phyloP scores from a whole-genome alignment of 176 grass and related monocot species.

The Cymbopogon citratus region DNA sequence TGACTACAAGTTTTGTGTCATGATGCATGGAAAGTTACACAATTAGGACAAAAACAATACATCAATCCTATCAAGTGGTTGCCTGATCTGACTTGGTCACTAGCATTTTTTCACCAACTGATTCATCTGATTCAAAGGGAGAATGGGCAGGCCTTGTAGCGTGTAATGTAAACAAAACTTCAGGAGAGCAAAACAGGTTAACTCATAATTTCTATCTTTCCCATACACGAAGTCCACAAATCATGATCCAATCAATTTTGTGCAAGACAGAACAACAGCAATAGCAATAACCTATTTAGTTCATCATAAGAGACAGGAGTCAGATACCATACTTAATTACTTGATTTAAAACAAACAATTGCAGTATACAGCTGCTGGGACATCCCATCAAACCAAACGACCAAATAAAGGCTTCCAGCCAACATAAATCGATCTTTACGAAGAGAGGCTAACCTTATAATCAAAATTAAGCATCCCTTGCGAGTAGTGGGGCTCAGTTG shows the following conservation, averaged over 20 bases:
- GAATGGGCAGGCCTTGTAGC: not conserved
- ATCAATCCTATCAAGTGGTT: not conserved
- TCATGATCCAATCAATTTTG: not conserved
- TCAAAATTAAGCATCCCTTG: constrained; percentile 56
- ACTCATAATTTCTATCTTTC: not conserved
- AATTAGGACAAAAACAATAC: not conserved
- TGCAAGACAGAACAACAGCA: not conserved
- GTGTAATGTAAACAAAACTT: not conserved
- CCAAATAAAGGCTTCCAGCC: not conserved
- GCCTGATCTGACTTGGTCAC: not conserved
- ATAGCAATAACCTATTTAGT: not conserved
- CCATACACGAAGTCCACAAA: not conserved
- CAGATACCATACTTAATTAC: not conserved
- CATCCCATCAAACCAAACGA: not conserved
- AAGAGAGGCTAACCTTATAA: constrained; percentile 58
- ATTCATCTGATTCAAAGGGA: not conserved
- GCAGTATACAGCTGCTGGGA: not conserved
- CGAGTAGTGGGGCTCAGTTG: constrained; percentile 57
- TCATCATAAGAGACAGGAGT: not conserved
- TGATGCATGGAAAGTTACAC: not conserved
- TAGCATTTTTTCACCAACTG: not conserved
- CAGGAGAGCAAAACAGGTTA: not conserved
- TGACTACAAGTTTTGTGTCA: not conserved
- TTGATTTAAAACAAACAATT: not conserved
- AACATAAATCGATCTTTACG: constrained; percentile 4